Evolutionary conservation across 2,329 filamentous ascomycete genomes (phyloP), one percentile per base, ranked within the genome.

Genomic region (Neofusicoccum cordaticola): DNA sequence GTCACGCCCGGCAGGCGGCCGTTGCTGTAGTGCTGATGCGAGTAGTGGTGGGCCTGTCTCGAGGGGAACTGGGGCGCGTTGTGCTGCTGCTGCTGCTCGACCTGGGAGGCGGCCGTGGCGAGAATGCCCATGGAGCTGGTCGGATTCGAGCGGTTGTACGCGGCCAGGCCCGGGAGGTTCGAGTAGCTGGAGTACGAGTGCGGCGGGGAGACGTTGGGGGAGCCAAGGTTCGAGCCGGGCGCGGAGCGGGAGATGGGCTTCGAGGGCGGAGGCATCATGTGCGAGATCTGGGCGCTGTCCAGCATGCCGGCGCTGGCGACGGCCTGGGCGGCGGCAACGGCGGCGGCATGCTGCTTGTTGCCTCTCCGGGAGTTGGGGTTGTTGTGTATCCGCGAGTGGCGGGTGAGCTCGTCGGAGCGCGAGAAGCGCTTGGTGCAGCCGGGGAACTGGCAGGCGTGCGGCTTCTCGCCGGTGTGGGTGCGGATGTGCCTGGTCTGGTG

Each of bases 401-500:
- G 89, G 67, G 95, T 99, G 71, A 99, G 85, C 81, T 99, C 94
- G 76, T 99, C 94, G 12, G 94, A 97, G 69, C 94, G 89, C 69
- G 92, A 96, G 83, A 99, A 98, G 73, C 94, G 92, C 82, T 98
- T 98, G 71, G 91, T 94, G 87, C 94, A 98, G 72, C 93, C 93
- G 3, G 92, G 93, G 74, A 94, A 97, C 77, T 92, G 89, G 86
- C 94, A 99, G 67, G 91, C 93, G 74, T 98, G 95, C 53, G 94
- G 94, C 85, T 98, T 99, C 83, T 99, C 94, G 73, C 94, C 95
- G 0, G 94, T 99, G 80, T 99, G 94, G 6, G 95, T 98, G 73
- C 94, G 89, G 75, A 98, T 98, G 80, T 99, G 94, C 72, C 88
- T 80, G 66, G 87, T 90, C 84, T 97, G 94, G 78, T 98, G 94